Conservation (phyloP, 371 early-diverging fungal genomes). For the Apophysomyces trapeziformis region DNA sequence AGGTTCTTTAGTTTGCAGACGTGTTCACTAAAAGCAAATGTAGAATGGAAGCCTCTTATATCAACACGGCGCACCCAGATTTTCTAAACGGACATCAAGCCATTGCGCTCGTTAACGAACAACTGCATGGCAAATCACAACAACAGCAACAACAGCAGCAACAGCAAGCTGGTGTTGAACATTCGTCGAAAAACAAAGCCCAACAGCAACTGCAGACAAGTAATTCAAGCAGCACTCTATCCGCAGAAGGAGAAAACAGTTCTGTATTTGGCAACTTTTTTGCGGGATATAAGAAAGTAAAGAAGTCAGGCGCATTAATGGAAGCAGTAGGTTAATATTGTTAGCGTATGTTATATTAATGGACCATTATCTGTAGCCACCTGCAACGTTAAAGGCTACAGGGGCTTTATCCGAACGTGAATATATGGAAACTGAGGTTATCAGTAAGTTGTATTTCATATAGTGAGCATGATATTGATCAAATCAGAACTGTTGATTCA, state of each 20-base stretch:
- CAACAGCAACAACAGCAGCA: constrained; percentile 9
- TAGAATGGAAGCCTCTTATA: constrained; percentile 92
- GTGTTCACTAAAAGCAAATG: not conserved
- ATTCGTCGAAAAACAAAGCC: constrained; percentile 25
- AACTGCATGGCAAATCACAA: constrained; percentile 59
- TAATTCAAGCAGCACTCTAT: constrained; percentile 21
- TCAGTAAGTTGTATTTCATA: constrained; percentile 66
- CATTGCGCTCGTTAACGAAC: constrained; percentile 90
- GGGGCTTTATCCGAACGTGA: constrained; percentile 96
- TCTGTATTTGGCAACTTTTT: constrained; percentile 96
- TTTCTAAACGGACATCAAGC: constrained; percentile 96
- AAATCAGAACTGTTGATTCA: constrained; percentile 84
- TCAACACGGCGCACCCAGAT: constrained; percentile 99
- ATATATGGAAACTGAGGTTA: constrained; percentile 96
- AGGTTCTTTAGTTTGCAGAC: constrained; percentile 26
- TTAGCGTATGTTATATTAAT: not conserved
- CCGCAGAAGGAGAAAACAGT: constrained; percentile 53
- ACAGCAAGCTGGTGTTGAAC: constrained; percentile 22
- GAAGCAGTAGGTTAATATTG: constrained; percentile 69
- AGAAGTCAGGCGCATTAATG: constrained; percentile 47
- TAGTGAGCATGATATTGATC: not conserved
- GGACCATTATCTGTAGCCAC: constrained; percentile 63
- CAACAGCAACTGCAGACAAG: constrained; percentile 35
- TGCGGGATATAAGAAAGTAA: constrained; percentile 75
- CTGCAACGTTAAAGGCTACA: constrained; percentile 91